phyloP scores from a whole-genome alignment of 352 stramenopile genomes.

The Globisporangium alternatum region DNA sequence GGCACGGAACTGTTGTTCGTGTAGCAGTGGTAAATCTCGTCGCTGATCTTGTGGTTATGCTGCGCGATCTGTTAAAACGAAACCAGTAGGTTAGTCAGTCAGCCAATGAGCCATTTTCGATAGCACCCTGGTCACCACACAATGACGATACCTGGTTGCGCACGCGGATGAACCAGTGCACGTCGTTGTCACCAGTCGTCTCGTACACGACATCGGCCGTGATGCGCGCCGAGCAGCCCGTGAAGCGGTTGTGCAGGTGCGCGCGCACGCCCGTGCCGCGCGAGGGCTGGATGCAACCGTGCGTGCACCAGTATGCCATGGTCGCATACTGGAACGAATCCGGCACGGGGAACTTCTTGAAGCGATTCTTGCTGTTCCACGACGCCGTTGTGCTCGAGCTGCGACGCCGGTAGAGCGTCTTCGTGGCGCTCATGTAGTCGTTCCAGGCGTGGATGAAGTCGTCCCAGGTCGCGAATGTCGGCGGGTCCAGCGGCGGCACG shows the following conservation, averaged over 20 bases:
- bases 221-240: slow-evolving; percentile 66
- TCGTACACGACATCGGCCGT: slow-evolving; percentile 77
- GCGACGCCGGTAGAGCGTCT: slow-evolving; percentile 72
- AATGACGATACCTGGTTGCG: slow-evolving; percentile 52
- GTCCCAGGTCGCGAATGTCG: slow-evolving; percentile 63
- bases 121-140: not conserved
- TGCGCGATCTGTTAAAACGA: slow-evolving; percentile 46
- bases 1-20: slow-evolving; percentile 78
- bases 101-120: not conserved
- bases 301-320: slow-evolving; percentile 85
- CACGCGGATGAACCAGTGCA: slow-evolving; percentile 68
- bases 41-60: slow-evolving; percentile 74
- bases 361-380: slow-evolving; percentile 77
- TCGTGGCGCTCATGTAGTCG: slow-evolving; percentile 62
- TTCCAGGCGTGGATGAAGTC: slow-evolving; percentile 64
- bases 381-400: slow-evolving; percentile 69
- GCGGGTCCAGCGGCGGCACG: slow-evolving; percentile 47
- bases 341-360: slow-evolving; percentile 66
- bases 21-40: slow-evolving; percentile 80
- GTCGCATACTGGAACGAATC: slow-evolving; percentile 77
- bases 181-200: slow-evolving; percentile 36
- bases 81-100: not conserved
- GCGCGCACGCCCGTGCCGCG: slow-evolving; percentile 66
- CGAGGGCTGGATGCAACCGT: slow-evolving; percentile 77
- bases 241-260: slow-evolving; percentile 78